phyloP scores from a whole-genome alignment of 2,329 filamentous ascomycete species.

The Clonostachys sp. region DNA sequence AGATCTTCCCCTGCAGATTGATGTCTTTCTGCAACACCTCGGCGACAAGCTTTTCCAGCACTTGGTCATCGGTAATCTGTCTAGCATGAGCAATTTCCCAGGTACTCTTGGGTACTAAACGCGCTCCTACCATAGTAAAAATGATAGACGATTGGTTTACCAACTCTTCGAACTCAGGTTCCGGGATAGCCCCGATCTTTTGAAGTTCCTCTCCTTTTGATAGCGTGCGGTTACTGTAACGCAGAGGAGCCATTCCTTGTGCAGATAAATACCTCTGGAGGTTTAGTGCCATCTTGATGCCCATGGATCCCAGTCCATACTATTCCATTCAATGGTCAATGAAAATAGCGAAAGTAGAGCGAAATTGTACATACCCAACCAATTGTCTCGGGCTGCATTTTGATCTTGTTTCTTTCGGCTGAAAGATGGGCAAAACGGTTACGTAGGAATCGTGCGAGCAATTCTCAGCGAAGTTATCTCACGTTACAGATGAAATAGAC shows the following conservation, averaged over 20 bases:
- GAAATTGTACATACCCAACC: no score
- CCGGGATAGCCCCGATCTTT: constrained; percentile 16
- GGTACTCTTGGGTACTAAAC: not conserved
- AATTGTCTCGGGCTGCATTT: no score
- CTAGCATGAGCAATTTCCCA: no score
- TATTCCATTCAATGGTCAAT: no score
- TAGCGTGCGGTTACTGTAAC: constrained; percentile 40
- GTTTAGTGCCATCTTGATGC: constrained; percentile 41
- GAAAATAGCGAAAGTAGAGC: no score
- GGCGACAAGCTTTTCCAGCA: no score
- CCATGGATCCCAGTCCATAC: constrained; percentile 45
- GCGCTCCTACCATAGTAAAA: constrained; percentile 28
- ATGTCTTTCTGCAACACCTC: not conserved
- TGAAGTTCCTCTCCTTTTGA: constrained; percentile 29
- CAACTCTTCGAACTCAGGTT: constrained; percentile 23
- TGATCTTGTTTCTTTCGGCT: no score
- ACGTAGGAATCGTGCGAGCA: no score
- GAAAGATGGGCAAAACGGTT: no score
- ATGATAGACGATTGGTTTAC: constrained; percentile 28
- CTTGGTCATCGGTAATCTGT: not conserved
- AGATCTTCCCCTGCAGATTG: constrained; percentile 25
- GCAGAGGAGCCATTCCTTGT: constrained; percentile 15
- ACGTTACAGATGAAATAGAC: no score
- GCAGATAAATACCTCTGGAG: constrained; percentile 33
- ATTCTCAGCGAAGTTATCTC: no score